These are phyloP conservation scores for Dacryopinax spathularia DNA, from an alignment of 768 basidiomycete genomes.

Conservation along the genomic window DNA sequence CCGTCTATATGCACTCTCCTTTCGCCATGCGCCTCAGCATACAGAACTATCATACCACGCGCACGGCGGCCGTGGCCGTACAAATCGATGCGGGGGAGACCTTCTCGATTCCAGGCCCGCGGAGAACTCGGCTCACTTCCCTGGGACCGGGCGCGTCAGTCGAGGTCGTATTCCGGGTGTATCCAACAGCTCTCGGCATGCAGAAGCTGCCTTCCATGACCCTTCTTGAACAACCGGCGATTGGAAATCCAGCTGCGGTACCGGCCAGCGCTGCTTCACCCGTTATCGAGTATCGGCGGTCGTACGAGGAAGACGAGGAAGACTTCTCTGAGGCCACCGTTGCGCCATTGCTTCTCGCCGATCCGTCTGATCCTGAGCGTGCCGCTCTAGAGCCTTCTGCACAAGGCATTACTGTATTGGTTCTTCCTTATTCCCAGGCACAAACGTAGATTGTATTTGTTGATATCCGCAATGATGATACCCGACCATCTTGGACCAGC, in stretches of 20 bases:
- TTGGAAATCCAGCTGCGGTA: not conserved
- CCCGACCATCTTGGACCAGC: not conserved
- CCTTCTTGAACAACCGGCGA: not conserved
- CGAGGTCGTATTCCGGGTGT: constrained; percentile 37
- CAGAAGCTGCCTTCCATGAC: not conserved
- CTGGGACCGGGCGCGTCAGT: constrained; percentile 64
- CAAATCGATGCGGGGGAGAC: constrained; percentile 58
- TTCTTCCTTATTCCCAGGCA: not conserved
- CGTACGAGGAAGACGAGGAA: constrained; percentile 1
- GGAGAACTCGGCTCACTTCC: constrained; percentile 50
- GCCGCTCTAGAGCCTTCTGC: not conserved
- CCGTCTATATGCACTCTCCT: constrained; percentile 49
- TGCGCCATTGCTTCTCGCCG: not conserved
- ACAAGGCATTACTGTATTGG: constrained; percentile 1
- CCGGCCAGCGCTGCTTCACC: not conserved
- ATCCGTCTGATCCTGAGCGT: not conserved
- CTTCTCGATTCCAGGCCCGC: constrained; percentile 71
- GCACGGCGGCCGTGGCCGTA: constrained; percentile 55
- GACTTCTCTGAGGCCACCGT: not conserved
- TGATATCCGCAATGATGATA: constrained; percentile 1
- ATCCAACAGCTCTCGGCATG: not conserved
- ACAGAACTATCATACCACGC: constrained; percentile 49
- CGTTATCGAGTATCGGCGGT: not conserved
- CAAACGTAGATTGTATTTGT: not conserved
- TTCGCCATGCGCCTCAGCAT: constrained; percentile 41